phyloP scores from a whole-genome alignment of 2,329 filamentous ascomycete species.

The Acephala macrosclerotiorum region DNA sequence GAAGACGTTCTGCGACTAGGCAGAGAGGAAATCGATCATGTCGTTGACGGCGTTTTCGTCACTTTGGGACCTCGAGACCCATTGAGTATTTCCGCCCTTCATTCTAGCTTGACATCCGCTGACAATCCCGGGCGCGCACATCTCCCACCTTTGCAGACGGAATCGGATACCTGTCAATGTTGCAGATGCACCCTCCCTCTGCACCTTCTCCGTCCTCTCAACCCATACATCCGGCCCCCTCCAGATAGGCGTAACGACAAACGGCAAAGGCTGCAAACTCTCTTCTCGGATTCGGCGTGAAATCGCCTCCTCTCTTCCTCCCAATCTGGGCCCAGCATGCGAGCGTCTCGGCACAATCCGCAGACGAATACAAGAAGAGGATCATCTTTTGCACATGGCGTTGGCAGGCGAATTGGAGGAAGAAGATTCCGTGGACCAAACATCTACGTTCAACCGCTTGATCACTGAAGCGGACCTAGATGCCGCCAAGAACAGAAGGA shows the following conservation, averaged over 20 bases:
- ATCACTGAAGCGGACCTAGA: conserved; percentile 77
- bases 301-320: conserved; percentile 80
- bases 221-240: conserved; percentile 90
- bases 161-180: conserved; percentile 93
- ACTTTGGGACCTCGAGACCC: conserved; percentile 63
- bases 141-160: conserved; percentile 77
- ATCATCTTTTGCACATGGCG: conserved; percentile 54
- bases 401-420: conserved; percentile 46
- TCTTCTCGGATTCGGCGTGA: conserved; percentile 89
- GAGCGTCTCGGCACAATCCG: conserved; percentile 78
- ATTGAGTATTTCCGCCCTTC: conserved; percentile 43
- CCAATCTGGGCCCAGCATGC: conserved; percentile 78
- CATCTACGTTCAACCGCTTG: conserved; percentile 83
- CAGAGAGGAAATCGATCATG: conserved; percentile 75
- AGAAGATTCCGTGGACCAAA: conserved; percentile 75
- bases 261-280: conserved; percentile 92
- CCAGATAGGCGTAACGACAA: conserved; percentile 95
- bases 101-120: background rate
- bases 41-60: conserved; percentile 94
- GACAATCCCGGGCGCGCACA: conserved; percentile 60
- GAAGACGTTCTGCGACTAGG: conserved; percentile 78
- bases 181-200: conserved; percentile 83
- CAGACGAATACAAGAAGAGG: conserved; percentile 76
- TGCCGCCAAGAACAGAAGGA: conserved; percentile 78
- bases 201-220: conserved; percentile 88